Conservation (phyloP, 768 basidiomycete genomes). For the Pholiota conissans region DNA sequence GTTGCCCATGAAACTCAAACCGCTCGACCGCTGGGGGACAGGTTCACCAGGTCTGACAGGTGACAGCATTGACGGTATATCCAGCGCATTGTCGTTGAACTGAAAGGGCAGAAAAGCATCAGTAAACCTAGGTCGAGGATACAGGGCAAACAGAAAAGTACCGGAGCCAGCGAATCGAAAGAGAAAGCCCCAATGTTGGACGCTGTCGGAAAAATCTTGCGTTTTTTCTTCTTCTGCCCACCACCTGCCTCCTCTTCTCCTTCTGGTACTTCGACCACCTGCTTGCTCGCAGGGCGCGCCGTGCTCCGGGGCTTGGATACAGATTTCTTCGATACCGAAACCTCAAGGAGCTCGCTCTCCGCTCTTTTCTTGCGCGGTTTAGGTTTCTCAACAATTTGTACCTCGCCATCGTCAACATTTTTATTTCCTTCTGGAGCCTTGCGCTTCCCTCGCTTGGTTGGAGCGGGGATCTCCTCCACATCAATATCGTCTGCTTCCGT, state of each 20-base stretch:
- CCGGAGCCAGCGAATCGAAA: constrained; percentile 28
- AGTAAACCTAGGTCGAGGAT: not conserved
- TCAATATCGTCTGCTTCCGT: constrained; percentile 19
- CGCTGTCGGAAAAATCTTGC: constrained; percentile 61
- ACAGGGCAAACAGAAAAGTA: constrained; percentile 28
- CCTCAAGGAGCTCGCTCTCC: not conserved
- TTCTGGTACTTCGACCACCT: constrained; percentile 17
- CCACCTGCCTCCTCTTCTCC: constrained; percentile 21
- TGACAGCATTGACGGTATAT: constrained; percentile 67
- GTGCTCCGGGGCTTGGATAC: constrained; percentile 17
- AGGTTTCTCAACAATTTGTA: constrained; percentile 1
- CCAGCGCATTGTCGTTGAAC: constrained; percentile 42
- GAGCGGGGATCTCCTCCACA: constrained; percentile 19
- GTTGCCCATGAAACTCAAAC: not conserved
- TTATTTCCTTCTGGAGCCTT: constrained; percentile 7
- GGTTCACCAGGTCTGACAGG: constrained; percentile 60
- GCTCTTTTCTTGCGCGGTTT: not conserved
- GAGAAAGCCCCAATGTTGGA: constrained; percentile 43
- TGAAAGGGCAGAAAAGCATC: constrained; percentile 11
- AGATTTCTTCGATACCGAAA: not conserved
- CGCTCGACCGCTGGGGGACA: constrained; percentile 45
- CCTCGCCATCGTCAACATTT: constrained; percentile 1
- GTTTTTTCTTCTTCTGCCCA: constrained; percentile 62
- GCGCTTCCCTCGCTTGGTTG: constrained; percentile 33
- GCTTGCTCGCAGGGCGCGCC: constrained; percentile 23